Evolutionary conservation across 139 green algal genomes (phyloP), one percentile per base, ranked within the genome.

Genomic region (Micromonas pusilla): DNA sequence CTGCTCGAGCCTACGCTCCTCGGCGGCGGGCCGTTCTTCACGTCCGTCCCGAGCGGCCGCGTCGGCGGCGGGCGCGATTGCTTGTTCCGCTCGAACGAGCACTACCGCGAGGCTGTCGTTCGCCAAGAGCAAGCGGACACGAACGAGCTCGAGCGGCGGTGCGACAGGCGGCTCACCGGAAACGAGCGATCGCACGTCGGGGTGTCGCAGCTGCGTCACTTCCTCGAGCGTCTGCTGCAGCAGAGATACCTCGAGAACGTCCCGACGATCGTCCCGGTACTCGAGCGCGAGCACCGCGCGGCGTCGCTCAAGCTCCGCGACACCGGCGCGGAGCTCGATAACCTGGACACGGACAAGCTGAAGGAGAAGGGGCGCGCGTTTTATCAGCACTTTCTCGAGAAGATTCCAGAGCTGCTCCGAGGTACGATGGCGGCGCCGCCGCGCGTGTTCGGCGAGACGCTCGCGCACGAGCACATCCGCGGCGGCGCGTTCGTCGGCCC

Each of bases 171-270:
- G 66, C 63, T 87, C 32, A 31, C 52, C 16, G 20, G 33, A 2
- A 19, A 68, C 2, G 93, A 97, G 89, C 83, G 92, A 2, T 72
- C 80, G 9, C 86, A 91, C 70, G 89, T 96, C 25, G 93, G 93
- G 37, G 88, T 97, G 2, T 82, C 79, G 54, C 89, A 94, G 81
- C 90, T 98, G 53, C 85, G 92, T 16, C 78, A 87, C 63, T 98
- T 96, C 85, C 83, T 97, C 39, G 93, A 98, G 85, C 84, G 92
- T 68, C 85, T 98, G 71, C 87, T 98, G 81, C 92, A 94, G 83
- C 78, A 86, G 30, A 88, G 91, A 33, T 98, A 97, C 85, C 83
- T 96, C 66, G 91, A 97, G 84, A 93, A 91, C 52, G 92, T 97
- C 26, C 93, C 93, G 0, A 79, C 86, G 63, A 97, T 97, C 53